phyloP scores from a whole-genome alignment of 257 asterid genomes.

The Solanum medicagineum region DNA sequence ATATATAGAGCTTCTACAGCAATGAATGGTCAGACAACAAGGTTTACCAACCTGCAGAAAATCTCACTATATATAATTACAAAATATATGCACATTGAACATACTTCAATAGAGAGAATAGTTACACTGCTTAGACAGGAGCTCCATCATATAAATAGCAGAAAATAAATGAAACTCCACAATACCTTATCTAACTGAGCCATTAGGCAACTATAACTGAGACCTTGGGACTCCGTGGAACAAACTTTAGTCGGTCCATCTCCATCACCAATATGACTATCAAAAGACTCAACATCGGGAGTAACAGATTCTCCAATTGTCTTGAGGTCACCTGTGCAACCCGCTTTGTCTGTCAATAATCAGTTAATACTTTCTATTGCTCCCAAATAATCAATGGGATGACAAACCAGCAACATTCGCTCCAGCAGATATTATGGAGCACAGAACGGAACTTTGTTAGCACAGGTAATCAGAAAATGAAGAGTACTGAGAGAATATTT shows the following conservation, averaged over 20 bases:
- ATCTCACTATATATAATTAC: neutral
- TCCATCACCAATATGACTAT: constrained; percentile 18
- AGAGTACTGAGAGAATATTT: neutral
- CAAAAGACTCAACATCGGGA: constrained; percentile 2
- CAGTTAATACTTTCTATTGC: neutral
- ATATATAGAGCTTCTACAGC: constrained; percentile 54
- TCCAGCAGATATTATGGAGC: neutral
- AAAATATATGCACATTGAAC: neutral
- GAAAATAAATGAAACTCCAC: neutral
- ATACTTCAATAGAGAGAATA: neutral
- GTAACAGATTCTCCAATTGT: constrained; percentile 3
- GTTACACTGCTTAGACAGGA: neutral
- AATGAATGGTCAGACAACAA: constrained; percentile 41
- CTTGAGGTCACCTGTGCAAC: constrained; percentile 19
- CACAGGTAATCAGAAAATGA: neutral
- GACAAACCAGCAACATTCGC: neutral
- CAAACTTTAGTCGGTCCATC: constrained; percentile 10
- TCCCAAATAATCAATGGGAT: neutral
- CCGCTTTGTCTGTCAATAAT: constrained; percentile 25
- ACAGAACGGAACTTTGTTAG: neutral
- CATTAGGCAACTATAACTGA: constrained; percentile 12
- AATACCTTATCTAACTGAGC: constrained; percentile 48
- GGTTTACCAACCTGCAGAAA: constrained; percentile 39
- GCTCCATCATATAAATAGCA: neutral
- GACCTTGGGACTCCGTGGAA: constrained; percentile 16